phyloP scores from a whole-genome alignment of 805 yeast genomes.

The Saccharomyces paradoxus region DNA sequence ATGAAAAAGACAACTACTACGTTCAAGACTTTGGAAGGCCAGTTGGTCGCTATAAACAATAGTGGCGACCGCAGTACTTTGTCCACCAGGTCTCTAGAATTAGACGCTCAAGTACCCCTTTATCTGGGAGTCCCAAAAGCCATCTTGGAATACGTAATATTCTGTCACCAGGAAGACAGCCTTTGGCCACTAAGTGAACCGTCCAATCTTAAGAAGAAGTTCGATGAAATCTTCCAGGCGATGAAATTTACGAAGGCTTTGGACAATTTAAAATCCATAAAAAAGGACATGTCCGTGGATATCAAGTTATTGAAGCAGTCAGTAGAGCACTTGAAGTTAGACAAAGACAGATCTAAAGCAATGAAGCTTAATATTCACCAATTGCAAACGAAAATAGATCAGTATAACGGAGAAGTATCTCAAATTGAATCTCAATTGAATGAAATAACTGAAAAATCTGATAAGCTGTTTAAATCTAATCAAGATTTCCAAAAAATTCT shows the following conservation, averaged over 20 bases:
- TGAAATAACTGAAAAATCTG: conserved; percentile 48
- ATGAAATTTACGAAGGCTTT: conserved; percentile 85
- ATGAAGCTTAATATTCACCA: conserved; percentile 41
- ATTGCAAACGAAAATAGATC: conserved; percentile 38
- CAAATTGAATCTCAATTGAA: conserved; percentile 43
- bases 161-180: conserved; percentile 96
- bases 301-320: conserved; percentile 69
- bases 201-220: conserved; percentile 74
- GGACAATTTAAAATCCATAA: conserved; percentile 64
- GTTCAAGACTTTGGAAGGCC: conserved; percentile 89
- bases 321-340: conserved; percentile 67
- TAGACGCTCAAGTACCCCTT: conserved; percentile 73
- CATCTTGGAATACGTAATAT: conserved; percentile 81
- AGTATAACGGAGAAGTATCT: conserved; percentile 41
- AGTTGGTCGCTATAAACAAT: conserved; percentile 52
- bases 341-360: conserved; percentile 61
- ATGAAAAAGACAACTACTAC: conserved; percentile 56
- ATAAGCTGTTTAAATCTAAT: conserved; percentile 59
- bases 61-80: conserved; percentile 64
- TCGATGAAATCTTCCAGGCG: conserved; percentile 95
- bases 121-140: conserved; percentile 84
- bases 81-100: conserved; percentile 74
- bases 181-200: conserved; percentile 96
- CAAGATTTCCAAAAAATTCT: conserved; percentile 73
- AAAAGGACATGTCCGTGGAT: conserved; percentile 70